phyloP scores from a whole-genome alignment of 2,329 filamentous ascomycete genomes.

The Fusarium sarcochroum region DNA sequence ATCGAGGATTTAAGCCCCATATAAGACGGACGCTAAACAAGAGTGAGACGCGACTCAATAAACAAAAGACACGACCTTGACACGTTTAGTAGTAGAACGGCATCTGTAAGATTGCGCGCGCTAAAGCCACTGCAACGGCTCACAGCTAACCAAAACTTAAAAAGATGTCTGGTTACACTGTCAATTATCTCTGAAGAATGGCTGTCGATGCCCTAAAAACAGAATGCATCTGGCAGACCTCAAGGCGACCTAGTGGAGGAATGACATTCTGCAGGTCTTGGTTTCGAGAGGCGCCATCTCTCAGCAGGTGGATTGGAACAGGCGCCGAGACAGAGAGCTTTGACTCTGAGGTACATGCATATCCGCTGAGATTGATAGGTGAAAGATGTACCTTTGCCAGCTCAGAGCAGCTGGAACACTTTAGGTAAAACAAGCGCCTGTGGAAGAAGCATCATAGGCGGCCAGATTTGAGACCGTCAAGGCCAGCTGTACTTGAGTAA shows the following conservation, averaged over 20 bases:
- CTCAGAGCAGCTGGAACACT: conserved; percentile 14
- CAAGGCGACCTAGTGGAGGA: conserved; percentile 38
- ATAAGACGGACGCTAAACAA: conserved; percentile 13
- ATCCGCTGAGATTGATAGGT: conserved; percentile 1
- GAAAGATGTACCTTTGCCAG: conserved; percentile 27
- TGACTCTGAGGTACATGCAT: conserved; percentile 12
- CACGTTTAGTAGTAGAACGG: conserved; percentile 33
- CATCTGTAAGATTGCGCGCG: conserved; percentile 31
- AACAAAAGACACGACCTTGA: conserved; percentile 28
- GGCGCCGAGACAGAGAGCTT: conserved; percentile 23
- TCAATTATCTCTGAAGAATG: conserved; percentile 27
- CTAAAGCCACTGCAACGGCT: conserved; percentile 8
- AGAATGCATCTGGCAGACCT: conserved; percentile 15
- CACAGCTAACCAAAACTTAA: conserved; percentile 14
- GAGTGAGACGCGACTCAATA: conserved; percentile 27
- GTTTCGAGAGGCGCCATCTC: conserved; percentile 48
- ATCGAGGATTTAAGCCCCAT: conserved; percentile 24
- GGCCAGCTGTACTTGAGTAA: conserved; percentile 21
- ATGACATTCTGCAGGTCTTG: conserved; percentile 36
- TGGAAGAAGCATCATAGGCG: conserved; percentile 26
- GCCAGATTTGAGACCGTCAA: conserved; percentile 22
- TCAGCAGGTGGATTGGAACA: conserved; percentile 29
- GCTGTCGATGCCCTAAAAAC: conserved; percentile 16
- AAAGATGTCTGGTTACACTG: conserved; percentile 21
- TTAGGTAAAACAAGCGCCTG: conserved; percentile 42